Conservation (phyloP, 371 early-diverging fungal genomes). For the Zancudomyces culisetae region DNA sequence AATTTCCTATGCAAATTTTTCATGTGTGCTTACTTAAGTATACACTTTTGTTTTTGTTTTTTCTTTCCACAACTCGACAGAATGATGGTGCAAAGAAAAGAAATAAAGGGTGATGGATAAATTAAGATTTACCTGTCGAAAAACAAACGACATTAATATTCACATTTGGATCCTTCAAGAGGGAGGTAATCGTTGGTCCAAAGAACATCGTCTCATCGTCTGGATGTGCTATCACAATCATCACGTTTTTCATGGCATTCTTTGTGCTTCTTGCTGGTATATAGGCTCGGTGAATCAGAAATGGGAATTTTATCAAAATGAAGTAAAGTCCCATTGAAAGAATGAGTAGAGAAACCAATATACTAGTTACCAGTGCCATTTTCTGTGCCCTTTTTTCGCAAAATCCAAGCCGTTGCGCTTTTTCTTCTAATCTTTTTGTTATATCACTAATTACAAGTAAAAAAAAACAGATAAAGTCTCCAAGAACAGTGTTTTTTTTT, state of each 20-base stretch:
- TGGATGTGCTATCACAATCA: conserved; percentile 91
- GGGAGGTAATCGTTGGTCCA: conserved; percentile 55
- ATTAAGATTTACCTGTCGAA: conserved; percentile 43
- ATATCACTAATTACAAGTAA: no score
- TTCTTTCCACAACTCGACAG: no score
- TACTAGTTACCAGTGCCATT: conserved; percentile 10
- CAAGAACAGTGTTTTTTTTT: no score
- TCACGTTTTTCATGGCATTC: conserved; percentile 26
- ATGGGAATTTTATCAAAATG: conserved; percentile 10
- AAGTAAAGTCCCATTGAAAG: conserved; percentile 10
- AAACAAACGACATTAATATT: conserved; percentile 60
- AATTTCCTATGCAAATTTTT: conserved; percentile 33
- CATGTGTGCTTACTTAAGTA: no score
- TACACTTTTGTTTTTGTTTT: no score
- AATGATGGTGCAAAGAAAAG: no score
- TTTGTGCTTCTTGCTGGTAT: conserved; percentile 9
- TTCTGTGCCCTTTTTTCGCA: no score
- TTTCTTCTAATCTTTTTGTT: no score
- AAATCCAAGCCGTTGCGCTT: no score
- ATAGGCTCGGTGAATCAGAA: conserved; percentile 8
- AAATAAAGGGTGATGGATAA: no score
- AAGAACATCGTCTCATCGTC: conserved; percentile 99
- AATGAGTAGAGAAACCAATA: conserved; percentile 14
- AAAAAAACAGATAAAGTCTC: no score
- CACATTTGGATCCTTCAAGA: conserved; percentile 24